Percentiles rank a stretch among this genome's conserved stretches.
Conservation (phyloP, 2,329 filamentous ascomycete species). For the Aspergillus candidus region DNA sequence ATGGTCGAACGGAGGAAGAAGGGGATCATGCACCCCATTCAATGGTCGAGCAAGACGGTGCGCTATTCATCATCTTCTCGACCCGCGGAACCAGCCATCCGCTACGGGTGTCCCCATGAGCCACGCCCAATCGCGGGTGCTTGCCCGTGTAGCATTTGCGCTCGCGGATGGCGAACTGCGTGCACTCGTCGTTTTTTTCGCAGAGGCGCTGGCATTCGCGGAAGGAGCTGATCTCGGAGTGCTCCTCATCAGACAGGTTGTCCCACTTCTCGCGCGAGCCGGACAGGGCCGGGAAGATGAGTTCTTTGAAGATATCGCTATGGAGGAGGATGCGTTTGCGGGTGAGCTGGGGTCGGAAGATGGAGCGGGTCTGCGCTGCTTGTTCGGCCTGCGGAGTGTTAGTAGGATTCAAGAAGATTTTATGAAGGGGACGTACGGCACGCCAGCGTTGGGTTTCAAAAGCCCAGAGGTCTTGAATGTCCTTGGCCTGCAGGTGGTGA, state of each 20-base stretch:
- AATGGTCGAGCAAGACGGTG: constrained; percentile 21
- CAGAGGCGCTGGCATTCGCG: constrained; percentile 29
- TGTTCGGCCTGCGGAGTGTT: too few relatives aligned
- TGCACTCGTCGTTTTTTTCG: constrained; percentile 19
- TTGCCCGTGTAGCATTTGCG: constrained; percentile 25
- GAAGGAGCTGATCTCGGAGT: constrained; percentile 21
- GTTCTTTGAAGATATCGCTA: constrained; percentile 33
- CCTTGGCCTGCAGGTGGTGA: constrained; percentile 42
- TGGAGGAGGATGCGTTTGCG: constrained; percentile 25
- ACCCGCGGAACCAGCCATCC: constrained; percentile 30
- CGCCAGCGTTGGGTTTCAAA: constrained; percentile 52
- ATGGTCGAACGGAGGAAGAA: constrained; percentile 2
- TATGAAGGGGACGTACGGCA: constrained; percentile 46
- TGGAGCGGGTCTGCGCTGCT: too few relatives aligned
- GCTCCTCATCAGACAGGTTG: constrained; percentile 30
- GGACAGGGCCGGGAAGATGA: constrained; percentile 28
- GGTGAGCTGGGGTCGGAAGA: too few relatives aligned
- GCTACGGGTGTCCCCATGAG: constrained; percentile 19
- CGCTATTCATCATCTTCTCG: constrained; percentile 22
- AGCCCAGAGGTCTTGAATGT: constrained; percentile 40
- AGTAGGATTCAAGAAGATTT: background rate
- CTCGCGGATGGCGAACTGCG: constrained; percentile 28
- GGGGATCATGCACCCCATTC: constrained; percentile 21
- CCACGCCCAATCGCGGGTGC: constrained; percentile 27
- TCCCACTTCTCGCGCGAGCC: constrained; percentile 29